These are phyloP conservation scores for Eucalyptus curtisii DNA, from an alignment of 345 rosid genomes.

Conservation along the genomic window DNA sequence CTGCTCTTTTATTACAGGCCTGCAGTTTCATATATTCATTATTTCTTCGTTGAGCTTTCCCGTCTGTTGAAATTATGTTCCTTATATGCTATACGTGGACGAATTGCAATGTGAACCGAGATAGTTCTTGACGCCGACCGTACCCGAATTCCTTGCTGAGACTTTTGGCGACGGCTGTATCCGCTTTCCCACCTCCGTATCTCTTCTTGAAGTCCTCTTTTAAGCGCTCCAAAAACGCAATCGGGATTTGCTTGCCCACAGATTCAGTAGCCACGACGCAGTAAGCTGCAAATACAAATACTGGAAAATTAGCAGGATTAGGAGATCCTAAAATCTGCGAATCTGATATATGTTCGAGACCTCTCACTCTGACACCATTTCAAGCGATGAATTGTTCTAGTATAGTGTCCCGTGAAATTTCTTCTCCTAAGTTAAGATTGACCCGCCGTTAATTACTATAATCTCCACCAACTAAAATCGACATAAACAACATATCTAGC, in stretches of 20 bases:
- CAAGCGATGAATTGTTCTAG: neutral
- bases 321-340: neutral
- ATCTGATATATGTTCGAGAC: neutral
- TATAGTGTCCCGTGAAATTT: neutral
- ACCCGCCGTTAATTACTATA: neutral
- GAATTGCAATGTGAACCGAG: neutral
- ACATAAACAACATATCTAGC: neutral
- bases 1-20: conserved; percentile 1
- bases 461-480: neutral
- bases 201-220: neutral
- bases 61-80: neutral
- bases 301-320: neutral
- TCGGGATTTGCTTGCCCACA: neutral
- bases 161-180: neutral
- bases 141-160: conserved; percentile 3
- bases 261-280: conserved; percentile 1
- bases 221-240: neutral
- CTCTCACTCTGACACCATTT: neutral
- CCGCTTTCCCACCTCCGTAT: neutral
- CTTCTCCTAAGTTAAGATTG: neutral
- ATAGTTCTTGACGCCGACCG: neutral
- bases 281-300: neutral
- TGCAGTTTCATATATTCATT: neutral
- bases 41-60: neutral
- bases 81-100: neutral